Conservation (phyloP, 2,329 filamentous ascomycete genomes). For the Furcasterigmium furcatum region DNA sequence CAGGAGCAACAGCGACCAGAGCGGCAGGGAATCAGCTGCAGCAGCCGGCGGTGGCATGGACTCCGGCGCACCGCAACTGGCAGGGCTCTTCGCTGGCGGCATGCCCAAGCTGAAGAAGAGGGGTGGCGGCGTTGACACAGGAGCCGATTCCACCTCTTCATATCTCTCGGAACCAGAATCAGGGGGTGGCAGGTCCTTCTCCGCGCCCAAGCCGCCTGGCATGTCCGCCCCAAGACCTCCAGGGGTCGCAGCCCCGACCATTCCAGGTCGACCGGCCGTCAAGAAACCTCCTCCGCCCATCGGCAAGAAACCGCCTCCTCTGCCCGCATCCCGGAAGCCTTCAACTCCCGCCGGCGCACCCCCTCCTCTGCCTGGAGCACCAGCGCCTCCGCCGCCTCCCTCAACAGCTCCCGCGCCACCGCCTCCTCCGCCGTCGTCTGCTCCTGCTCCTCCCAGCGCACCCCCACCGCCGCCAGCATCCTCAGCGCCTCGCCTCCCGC, state of each 20-base stretch:
- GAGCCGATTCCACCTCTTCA: conserved; percentile 54
- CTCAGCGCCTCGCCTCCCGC: conserved; percentile 40
- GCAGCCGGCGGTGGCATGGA: conserved; percentile 38
- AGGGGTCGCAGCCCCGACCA: conserved; percentile 52
- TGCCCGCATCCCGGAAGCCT: conserved; percentile 58
- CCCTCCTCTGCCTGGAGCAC: conserved; percentile 29
- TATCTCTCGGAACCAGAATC: conserved; percentile 81
- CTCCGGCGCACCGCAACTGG: conserved; percentile 70
- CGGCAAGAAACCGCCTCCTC: conserved; percentile 70
- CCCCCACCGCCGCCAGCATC: conserved; percentile 36
- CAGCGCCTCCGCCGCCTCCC: conserved; percentile 26
- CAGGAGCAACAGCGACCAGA: conserved; percentile 81
- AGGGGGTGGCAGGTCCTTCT: conserved; percentile 29
- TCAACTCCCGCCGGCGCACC: conserved; percentile 34
- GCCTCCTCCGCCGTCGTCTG: conserved; percentile 33
- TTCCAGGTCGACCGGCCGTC: conserved; percentile 54
- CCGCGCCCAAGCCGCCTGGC: conserved; percentile 50
- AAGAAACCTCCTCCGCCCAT: conserved; percentile 72
- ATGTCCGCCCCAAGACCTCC: conserved; percentile 59
- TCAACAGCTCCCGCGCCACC: conserved; percentile 32
- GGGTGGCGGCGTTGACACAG: conserved; percentile 76
- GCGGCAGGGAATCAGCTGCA: conserved; percentile 38
- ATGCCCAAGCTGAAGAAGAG: conserved; percentile 94
- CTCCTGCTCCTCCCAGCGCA: conserved; percentile 37
- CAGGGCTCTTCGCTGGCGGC: conserved; percentile 84